These are phyloP conservation scores for Ogataea philodendri DNA, from an alignment of 805 yeast genomes.

Conservation along the genomic window DNA sequence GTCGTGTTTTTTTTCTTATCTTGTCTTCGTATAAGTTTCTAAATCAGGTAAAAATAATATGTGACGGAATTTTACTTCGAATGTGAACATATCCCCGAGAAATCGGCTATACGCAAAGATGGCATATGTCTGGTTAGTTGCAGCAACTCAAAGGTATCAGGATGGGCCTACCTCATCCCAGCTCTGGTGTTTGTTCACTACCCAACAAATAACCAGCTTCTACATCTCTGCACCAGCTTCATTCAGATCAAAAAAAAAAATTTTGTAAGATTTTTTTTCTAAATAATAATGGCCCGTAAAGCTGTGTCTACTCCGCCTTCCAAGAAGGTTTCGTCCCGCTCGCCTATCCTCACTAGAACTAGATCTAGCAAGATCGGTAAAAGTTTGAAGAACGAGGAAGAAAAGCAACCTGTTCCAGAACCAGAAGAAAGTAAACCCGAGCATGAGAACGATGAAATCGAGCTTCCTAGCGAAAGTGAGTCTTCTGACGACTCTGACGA, in stretches of 20 bases:
- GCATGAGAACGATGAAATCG: conserved; percentile 16
- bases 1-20: conserved; percentile 10
- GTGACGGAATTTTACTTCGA: conserved; percentile 1
- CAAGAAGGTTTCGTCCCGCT: conserved; percentile 20
- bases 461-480: conserved; percentile 19
- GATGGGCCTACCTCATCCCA: no score
- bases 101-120: no score
- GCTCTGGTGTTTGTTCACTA: not conserved
- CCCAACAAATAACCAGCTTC: conserved; percentile 7
- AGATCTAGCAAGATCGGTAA: conserved; percentile 15
- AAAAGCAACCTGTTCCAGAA: conserved; percentile 1
- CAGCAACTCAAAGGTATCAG: conserved; percentile 1
- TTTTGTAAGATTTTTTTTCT: conserved; percentile 4
- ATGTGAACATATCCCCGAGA: no score
- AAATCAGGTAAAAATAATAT: conserved; percentile 10
- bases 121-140: no score
- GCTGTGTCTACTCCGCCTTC: conserved; percentile 16
- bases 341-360: conserved; percentile 26
- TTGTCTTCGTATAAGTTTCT: conserved; percentile 10
- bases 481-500: conserved; percentile 18
- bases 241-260: conserved; percentile 9
- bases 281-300: conserved; percentile 9
- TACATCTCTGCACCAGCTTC: conserved; percentile 8
- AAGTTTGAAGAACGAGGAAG: conserved; percentile 11
- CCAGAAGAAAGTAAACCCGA: conserved; percentile 14